Percentiles rank a stretch among this genome's conserved stretches.
These are phyloP conservation scores for Stenogyne calaminthoides DNA, from an alignment of 305 asterid species.

Conservation along the genomic window DNA sequence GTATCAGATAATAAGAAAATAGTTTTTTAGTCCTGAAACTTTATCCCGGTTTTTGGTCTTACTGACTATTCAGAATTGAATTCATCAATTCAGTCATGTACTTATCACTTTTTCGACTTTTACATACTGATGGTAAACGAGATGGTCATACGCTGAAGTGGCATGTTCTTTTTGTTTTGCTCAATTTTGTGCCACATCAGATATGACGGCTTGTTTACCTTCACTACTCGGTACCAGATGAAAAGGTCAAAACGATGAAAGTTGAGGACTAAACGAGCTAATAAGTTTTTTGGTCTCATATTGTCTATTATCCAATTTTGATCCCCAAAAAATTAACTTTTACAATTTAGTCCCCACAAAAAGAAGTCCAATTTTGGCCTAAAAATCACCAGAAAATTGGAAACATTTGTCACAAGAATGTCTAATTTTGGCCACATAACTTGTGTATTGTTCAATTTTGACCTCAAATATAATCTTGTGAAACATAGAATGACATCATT, in stretches of 20 bases:
- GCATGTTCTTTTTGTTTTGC: background rate
- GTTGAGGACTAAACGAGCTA: too few relatives aligned
- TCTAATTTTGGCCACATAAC: too few relatives aligned
- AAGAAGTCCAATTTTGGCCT: too few relatives aligned
- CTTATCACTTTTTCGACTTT: background rate
- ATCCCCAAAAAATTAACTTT: too few relatives aligned
- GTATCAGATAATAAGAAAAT: background rate
- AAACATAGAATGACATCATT: too few relatives aligned
- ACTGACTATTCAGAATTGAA: background rate
- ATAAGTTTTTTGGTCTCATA: too few relatives aligned
- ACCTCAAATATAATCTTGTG: too few relatives aligned
- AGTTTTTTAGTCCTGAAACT: background rate
- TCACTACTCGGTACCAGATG: background rate
- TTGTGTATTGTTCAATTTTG: too few relatives aligned
- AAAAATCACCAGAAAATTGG: too few relatives aligned
- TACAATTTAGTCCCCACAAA: too few relatives aligned
- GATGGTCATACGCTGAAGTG: background rate
- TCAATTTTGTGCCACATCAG: background rate
- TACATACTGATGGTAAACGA: background rate
- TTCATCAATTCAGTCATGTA: background rate
- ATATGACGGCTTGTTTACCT: background rate
- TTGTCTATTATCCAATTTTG: too few relatives aligned
- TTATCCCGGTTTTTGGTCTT: background rate
- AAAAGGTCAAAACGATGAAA: background rate
- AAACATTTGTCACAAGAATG: too few relatives aligned